phyloP scores from a whole-genome alignment of 495 filamentous ascomycete genomes.

The Parathielavia appendiculata region DNA sequence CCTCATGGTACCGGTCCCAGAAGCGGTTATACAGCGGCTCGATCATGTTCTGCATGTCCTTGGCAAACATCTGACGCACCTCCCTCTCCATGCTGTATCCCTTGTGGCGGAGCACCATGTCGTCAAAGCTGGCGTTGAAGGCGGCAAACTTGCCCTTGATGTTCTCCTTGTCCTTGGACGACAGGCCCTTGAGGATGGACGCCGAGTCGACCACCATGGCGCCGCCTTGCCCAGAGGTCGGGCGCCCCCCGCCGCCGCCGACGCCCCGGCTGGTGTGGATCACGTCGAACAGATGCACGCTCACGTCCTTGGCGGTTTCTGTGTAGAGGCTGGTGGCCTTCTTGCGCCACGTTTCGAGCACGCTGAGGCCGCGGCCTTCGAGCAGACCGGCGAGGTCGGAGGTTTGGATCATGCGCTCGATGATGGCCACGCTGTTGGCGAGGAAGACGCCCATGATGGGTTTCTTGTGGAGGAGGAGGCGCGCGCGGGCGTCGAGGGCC shows the following conservation, averaged over 20 bases:
- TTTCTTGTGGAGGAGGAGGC: conserved; percentile 70
- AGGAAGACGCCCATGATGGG: conserved; percentile 80
- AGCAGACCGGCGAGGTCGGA: conserved; percentile 75
- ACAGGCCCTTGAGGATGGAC: conserved; percentile 74
- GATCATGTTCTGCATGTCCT: conserved; percentile 81
- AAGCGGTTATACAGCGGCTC: conserved; percentile 93
- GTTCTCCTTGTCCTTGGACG: conserved; percentile 84
- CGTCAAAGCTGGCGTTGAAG: conserved; percentile 90
- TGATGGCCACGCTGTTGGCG: conserved; percentile 78
- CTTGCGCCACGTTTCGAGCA: conserved; percentile 80
- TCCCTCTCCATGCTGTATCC: conserved; percentile 78
- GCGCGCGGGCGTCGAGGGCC: conserved; percentile 69
- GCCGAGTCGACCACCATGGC: conserved; percentile 64
- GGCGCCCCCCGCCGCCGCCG: conserved; percentile 41
- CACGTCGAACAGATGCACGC: conserved; percentile 78
- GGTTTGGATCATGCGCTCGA: conserved; percentile 77
- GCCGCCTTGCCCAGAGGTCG: conserved; percentile 58
- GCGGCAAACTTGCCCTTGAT: conserved; percentile 90
- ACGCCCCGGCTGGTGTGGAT: conserved; percentile 73
- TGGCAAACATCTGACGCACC: conserved; percentile 68
- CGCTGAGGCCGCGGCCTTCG: conserved; percentile 50
- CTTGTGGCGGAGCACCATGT: conserved; percentile 76
- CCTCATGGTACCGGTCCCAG: conserved; percentile 95
- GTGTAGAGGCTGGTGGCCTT: conserved; percentile 76
- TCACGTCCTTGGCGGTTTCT: conserved; percentile 84